These are phyloP conservation scores for Gymnopus androsaceus DNA, from an alignment of 1,284 basidiomycete genomes.

Conservation along the genomic window DNA sequence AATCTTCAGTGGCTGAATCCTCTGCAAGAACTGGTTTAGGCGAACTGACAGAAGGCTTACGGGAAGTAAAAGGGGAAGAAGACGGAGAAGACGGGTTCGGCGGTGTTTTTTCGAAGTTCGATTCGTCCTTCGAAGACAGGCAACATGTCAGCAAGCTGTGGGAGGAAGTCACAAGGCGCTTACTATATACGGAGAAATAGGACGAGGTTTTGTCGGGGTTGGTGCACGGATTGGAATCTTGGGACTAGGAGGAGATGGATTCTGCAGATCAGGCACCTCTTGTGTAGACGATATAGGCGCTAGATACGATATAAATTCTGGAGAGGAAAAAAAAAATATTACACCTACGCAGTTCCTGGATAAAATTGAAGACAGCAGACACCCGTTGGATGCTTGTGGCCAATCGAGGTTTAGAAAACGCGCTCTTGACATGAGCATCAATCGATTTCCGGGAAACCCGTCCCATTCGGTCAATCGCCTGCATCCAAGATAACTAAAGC, in stretches of 20 bases:
- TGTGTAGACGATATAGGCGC: constrained; percentile 44
- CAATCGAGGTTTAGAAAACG: constrained; percentile 63
- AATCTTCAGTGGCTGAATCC: constrained; percentile 56
- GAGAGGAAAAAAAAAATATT: constrained; percentile 7
- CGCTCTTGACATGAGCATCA: constrained; percentile 73
- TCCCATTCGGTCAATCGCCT: constrained; percentile 71
- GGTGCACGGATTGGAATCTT: constrained; percentile 8
- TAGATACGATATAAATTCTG: constrained; percentile 23
- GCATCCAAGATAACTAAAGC: constrained; percentile 9
- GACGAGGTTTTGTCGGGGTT: constrained; percentile 19
- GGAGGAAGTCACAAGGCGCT: constrained; percentile 8
- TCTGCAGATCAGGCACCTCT: constrained; percentile 40
- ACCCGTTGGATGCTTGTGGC: constrained; percentile 67
- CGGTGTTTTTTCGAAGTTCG: constrained; percentile 3
- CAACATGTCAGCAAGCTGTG: background rate
- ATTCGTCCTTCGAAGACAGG: constrained; percentile 1
- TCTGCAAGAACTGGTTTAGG: constrained; percentile 22
- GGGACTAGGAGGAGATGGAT: constrained; percentile 15
- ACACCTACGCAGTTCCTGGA: constrained; percentile 60
- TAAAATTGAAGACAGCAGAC: constrained; percentile 68
- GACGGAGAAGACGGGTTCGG: background rate
- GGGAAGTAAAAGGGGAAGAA: constrained; percentile 4
- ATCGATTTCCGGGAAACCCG: constrained; percentile 63
- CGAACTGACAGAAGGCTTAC: constrained; percentile 15
- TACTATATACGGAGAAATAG: constrained; percentile 17